Percentiles rank a stretch among this genome's conserved stretches.
These are phyloP conservation scores for Polygonum aviculare DNA, from an alignment of 148 eudicot species.

Conservation along the genomic window DNA sequence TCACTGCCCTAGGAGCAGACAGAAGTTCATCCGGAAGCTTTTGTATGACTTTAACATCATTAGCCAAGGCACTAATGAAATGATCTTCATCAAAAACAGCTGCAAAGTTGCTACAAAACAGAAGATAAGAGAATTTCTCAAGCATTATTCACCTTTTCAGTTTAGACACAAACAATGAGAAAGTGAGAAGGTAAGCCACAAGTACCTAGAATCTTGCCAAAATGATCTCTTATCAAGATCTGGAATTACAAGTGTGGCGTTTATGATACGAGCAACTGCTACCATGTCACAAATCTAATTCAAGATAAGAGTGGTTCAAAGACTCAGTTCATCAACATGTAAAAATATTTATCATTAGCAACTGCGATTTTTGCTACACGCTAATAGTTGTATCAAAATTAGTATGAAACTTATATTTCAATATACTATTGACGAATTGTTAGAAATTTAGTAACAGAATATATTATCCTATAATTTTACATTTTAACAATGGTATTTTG, in stretches of 20 bases:
- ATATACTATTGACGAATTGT: too few species aligned
- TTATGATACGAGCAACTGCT: constrained; percentile 84
- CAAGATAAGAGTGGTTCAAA: background rate
- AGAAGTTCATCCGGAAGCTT: constrained; percentile 59
- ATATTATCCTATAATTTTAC: too few species aligned
- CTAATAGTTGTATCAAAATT: too few species aligned
- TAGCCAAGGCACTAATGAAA: constrained; percentile 70
- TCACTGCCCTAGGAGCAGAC: constrained; percentile 63
- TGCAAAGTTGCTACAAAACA: constrained; percentile 69
- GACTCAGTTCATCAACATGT: background rate
- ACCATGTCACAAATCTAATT: constrained; percentile 99
- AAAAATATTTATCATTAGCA: background rate
- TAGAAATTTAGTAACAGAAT: too few species aligned
- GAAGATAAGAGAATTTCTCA: background rate
- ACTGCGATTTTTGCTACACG: background rate
- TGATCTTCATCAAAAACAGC: constrained; percentile 84
- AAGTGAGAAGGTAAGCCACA: background rate
- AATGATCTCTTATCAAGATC: constrained; percentile 97
- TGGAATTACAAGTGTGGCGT: constrained; percentile 93
- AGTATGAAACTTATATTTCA: background rate
- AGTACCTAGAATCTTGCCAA: constrained; percentile 92
- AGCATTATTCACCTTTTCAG: background rate
- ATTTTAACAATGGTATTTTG: too few species aligned
- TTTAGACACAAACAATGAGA: background rate
- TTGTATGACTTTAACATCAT: constrained; percentile 62